phyloP scores from a whole-genome alignment of 768 basidiomycete species.

The Fomitopsis serialis region DNA sequence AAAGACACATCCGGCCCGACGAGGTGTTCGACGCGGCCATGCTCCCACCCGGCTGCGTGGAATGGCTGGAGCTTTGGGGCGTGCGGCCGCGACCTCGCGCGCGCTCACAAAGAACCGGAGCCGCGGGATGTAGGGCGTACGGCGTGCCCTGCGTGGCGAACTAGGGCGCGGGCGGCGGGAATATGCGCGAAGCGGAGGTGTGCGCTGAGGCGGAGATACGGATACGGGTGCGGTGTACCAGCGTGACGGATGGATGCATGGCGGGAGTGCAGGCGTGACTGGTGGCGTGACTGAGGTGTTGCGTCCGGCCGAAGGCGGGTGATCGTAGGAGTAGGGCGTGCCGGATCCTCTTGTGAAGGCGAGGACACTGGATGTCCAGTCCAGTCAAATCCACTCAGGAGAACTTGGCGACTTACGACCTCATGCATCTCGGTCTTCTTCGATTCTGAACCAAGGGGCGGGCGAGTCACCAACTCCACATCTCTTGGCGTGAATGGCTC shows the following conservation, averaged over 20 bases:
- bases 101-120: slow-evolving; percentile 1
- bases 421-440: slow-evolving; percentile 67
- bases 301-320: slow-evolving; percentile 12
- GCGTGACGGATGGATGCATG: not conserved
- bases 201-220: not conserved
- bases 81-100: not conserved
- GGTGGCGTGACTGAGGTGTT: slow-evolving; percentile 2
- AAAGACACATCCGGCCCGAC: slow-evolving; percentile 48
- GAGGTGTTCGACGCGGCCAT: slow-evolving; percentile 3
- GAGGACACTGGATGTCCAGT: slow-evolving; percentile 29
- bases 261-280: slow-evolving; percentile 10
- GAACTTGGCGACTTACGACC: slow-evolving; percentile 39
- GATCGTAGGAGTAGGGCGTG: slow-evolving; percentile 9
- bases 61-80: not conserved
- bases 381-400: slow-evolving; percentile 4
- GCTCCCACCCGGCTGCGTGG: not conserved
- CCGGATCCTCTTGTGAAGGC: not conserved
- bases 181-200: slow-evolving; percentile 2
- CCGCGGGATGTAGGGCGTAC: slow-evolving; percentile 12
- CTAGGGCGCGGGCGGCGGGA: slow-evolving; percentile 17
- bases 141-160: slow-evolving; percentile 4
- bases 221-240: not conserved
- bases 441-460: slow-evolving; percentile 91
- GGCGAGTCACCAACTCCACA: slow-evolving; percentile 89
- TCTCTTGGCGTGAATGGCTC: slow-evolving; percentile 35